Evolutionary conservation across 805 yeast genomes (phyloP).

Genomic region (Candida odintsovae): DNA sequence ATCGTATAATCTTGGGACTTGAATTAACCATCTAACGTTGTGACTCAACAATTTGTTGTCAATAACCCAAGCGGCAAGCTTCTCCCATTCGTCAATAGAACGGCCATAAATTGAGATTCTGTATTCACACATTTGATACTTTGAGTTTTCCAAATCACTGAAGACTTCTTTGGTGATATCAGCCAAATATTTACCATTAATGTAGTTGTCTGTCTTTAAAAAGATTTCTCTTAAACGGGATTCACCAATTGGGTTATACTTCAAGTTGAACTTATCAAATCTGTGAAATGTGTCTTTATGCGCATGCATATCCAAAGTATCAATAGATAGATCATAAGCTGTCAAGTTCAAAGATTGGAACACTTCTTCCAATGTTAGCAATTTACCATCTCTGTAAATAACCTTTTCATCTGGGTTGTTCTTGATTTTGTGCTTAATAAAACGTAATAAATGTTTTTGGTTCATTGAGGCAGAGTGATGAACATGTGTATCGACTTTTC

Average conservation of each 20-base stretch:
- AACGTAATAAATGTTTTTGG: constrained; percentile 91
- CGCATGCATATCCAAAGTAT: constrained; percentile 98
- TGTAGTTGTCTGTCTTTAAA: constrained; percentile 89
- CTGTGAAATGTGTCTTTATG: constrained; percentile 97
- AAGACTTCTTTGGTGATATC: constrained; percentile 92
- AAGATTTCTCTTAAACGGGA: constrained; percentile 95
- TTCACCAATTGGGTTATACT: constrained; percentile 97
- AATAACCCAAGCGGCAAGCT: constrained; percentile 89
- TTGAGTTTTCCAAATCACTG: constrained; percentile 89
- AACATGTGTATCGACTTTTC: constrained; percentile 97
- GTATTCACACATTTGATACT: constrained; percentile 96
- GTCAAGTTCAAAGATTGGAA: constrained; percentile 85
- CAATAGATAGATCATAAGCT: constrained; percentile 93
- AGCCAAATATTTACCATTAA: constrained; percentile 83
- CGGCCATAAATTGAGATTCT: constrained; percentile 94
- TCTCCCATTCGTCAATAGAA: constrained; percentile 88
- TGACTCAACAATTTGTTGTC: constrained; percentile 89
- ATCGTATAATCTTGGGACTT: constrained; percentile 90
- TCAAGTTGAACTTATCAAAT: constrained; percentile 94
- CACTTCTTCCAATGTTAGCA: constrained; percentile 81
- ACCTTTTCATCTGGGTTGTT: constrained; percentile 84
- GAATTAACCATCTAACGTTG: constrained; percentile 95
- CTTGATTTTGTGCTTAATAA: constrained; percentile 90
- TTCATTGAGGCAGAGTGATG: constrained; percentile 99
- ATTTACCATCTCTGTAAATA: constrained; percentile 86